phyloP scores from a whole-genome alignment of 2,329 filamentous ascomycete genomes.

The Colletotrichum sp. region DNA sequence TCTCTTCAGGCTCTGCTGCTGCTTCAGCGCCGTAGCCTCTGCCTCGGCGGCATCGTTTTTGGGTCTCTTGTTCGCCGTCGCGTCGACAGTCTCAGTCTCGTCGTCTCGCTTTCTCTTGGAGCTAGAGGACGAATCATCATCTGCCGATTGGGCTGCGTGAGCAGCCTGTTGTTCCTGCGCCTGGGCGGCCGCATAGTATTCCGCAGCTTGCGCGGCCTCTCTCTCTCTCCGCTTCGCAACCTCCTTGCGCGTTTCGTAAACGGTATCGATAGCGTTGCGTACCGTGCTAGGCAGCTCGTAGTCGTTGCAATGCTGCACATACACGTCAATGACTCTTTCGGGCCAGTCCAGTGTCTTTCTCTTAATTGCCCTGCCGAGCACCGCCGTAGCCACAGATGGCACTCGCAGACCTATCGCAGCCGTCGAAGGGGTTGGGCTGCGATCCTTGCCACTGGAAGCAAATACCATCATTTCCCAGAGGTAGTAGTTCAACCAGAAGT shows the following conservation, averaged over 20 bases:
- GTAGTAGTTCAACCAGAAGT: slow-evolving; percentile 95
- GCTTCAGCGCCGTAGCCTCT: slow-evolving; percentile 37
- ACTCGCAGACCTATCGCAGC: slow-evolving; percentile 57
- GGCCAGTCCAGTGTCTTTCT: slow-evolving; percentile 75
- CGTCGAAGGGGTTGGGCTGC: slow-evolving; percentile 57
- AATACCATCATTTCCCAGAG: slow-evolving; percentile 83
- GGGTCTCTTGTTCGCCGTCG: slow-evolving; percentile 70
- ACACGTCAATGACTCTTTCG: slow-evolving; percentile 76
- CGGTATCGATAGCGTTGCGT: slow-evolving; percentile 74
- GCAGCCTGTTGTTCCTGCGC: slow-evolving; percentile 36
- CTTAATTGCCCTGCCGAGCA: slow-evolving; percentile 74
- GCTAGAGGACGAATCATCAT: slow-evolving; percentile 42
- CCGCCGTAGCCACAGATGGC: slow-evolving; percentile 76
- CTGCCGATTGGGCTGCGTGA: slow-evolving; percentile 27
- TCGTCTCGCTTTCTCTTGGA: slow-evolving; percentile 79
- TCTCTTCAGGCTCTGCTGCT: slow-evolving; percentile 61
- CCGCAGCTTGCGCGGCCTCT: slow-evolving; percentile 67
- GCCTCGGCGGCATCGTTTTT: slow-evolving; percentile 49
- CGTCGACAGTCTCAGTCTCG: slow-evolving; percentile 52
- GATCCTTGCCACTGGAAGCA: slow-evolving; percentile 52
- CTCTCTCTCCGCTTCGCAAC: slow-evolving; percentile 68
- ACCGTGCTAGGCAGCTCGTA: slow-evolving; percentile 82
- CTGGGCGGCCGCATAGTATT: slow-evolving; percentile 52
- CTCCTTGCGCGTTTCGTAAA: slow-evolving; percentile 70
- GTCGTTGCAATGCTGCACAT: slow-evolving; percentile 83